Evolutionary conservation across 164 flowering plant genomes (phyloP), one percentile per base, ranked within the genome.

Genomic region (Stephania japonica): DNA sequence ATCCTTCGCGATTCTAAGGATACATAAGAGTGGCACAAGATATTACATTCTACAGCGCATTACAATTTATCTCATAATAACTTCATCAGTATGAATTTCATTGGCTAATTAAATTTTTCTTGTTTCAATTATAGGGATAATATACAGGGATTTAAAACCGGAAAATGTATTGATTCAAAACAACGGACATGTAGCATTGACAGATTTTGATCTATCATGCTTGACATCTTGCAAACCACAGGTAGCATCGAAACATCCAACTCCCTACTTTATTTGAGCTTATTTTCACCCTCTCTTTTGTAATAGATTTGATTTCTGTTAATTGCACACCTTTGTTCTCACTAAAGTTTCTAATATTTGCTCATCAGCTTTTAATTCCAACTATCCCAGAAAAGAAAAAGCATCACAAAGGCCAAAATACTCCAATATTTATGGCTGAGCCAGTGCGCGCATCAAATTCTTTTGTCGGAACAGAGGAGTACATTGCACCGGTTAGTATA

Each of bases 381-480:
- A 79, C 75, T 19, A 67, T 65, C 42, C 83, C 78, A 65, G 90
- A 87, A 21, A 95, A 92, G 91, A 93, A 86, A 78, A 88, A 77
- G 78, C 83, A 78, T 42, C 74, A 74, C 7, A 95, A 88, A 84
- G 69, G 78, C 69, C 94, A 85, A 74, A 82, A 79, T 70, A 72
- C 74, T 80, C 99, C 97, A 47, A 82, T 95, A 76, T 95, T 95
- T 75, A 79, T 93, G 88, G 99, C 98, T 70, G 99, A 95, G 81
- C 99, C 99, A 7, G 85, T 88, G 93, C 80, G 99, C 72, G 98
- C 99, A 70, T 95, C 99, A 49, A 95, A 95, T 84, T 95, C 99
- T 68, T 95, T 95, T 80, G 99, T 95, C 73, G 99, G 99, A 66
- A 95, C 99, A 13, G 99, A 95, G 83, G 99, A 95, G 81, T 95